Conservation (phyloP, 2,329 filamentous ascomycete genomes). For the Fusarium bulbicola region DNA sequence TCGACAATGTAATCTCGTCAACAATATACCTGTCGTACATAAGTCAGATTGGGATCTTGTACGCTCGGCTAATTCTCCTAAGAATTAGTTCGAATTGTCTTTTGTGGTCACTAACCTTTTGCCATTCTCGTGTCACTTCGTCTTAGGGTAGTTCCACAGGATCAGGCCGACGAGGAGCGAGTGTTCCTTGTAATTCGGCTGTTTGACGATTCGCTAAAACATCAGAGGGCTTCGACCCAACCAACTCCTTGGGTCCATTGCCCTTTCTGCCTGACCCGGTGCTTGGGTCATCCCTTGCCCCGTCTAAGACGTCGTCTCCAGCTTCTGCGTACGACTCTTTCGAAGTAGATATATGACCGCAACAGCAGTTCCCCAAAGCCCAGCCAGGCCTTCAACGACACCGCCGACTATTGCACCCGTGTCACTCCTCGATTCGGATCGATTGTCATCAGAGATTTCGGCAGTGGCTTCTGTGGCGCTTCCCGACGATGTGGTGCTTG, state of each 20-base stretch:
- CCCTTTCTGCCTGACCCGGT: background rate
- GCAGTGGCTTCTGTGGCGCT: background rate
- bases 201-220: background rate
- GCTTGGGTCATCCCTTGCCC: background rate
- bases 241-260: background rate
- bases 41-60: background rate
- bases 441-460: background rate
- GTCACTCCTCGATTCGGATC: slow-evolving; percentile 25
- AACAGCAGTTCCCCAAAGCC: slow-evolving; percentile 31
- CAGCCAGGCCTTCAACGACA: slow-evolving; percentile 46
- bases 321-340: background rate
- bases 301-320: background rate
- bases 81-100: background rate
- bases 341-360: background rate
- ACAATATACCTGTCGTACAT: background rate
- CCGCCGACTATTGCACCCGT: slow-evolving; percentile 48
- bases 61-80: background rate
- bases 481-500: background rate
- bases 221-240: background rate
- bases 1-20: background rate
- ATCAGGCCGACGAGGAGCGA: background rate
- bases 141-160: background rate
- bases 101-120: background rate
- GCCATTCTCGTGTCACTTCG: background rate
- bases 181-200: background rate